Conservation (phyloP, 1,139 yeast genomes). For the Taphrina deformans region DNA sequence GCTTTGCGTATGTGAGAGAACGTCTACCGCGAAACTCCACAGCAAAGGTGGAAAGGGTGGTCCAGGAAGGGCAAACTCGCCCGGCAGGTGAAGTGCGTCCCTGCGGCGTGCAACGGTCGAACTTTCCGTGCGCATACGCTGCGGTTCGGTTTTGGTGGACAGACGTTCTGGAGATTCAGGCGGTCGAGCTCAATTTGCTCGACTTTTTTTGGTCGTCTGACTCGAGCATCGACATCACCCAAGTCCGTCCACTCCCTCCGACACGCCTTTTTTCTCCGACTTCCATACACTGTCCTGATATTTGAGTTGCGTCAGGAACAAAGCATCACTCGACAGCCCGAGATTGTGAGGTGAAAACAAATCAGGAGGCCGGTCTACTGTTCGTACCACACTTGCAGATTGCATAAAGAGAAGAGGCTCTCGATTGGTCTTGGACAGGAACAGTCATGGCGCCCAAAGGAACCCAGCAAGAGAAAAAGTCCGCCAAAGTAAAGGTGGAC, state of each 20-base stretch:
- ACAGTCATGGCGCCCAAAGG: constrained; percentile 32
- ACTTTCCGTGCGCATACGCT: neutral
- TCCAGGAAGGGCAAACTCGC: neutral
- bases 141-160: no score
- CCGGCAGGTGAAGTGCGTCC: neutral
- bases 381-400: neutral
- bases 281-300: neutral
- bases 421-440: no score
- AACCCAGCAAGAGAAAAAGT: constrained; percentile 34
- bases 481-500: constrained; percentile 39
- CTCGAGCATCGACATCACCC: no score
- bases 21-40: no score
- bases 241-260: no score
- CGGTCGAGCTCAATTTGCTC: no score
- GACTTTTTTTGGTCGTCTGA: no score
- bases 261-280: no score
- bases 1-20: no score
- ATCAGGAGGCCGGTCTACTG: neutral
- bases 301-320: neutral
- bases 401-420: no score
- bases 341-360: neutral
- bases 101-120: neutral
- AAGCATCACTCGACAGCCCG: neutral
- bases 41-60: neutral
- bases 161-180: no score